A percentile compares a stretch with the other conserved stretches of the same genome.
Evolutionary conservation across 192 early-diverging fungal genomes (phyloP).

Genomic region (Backusella morwellensis): DNA sequence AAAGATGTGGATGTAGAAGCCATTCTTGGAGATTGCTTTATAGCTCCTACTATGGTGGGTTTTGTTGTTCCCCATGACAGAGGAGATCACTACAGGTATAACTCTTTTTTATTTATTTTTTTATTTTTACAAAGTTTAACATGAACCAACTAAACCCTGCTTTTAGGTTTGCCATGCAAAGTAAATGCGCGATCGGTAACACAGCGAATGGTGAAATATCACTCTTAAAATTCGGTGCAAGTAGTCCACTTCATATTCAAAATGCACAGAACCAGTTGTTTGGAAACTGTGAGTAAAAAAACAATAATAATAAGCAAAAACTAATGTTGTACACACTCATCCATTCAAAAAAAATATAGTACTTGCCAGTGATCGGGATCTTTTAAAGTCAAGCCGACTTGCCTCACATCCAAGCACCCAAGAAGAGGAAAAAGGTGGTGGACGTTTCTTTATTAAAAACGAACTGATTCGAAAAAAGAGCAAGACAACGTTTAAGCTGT

Average conservation of each 20-base stretch:
- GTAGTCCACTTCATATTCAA: background rate
- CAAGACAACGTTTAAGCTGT: background rate
- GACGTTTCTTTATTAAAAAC: constrained; percentile 2
- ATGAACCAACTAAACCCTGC: background rate
- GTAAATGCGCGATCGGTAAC: constrained; percentile 11
- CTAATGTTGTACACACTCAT: background rate
- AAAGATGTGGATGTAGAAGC: background rate
- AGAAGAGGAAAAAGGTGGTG: background rate
- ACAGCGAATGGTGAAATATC: constrained; percentile 11
- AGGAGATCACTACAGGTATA: constrained; percentile 3
- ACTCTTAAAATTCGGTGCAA: constrained; percentile 1
- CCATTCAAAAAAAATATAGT: background rate
- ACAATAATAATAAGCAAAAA: background rate
- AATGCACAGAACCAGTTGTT: constrained; percentile 11
- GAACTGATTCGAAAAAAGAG: constrained; percentile 9
- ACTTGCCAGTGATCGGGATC: constrained; percentile 1
- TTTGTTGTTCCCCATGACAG: constrained; percentile 4
- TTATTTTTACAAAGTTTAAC: background rate
- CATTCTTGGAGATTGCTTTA: constrained; percentile 1
- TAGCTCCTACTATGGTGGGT: constrained; percentile 6
- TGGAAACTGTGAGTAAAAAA: constrained; percentile 7
- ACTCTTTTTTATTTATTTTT: background rate
- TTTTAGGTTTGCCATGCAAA: constrained; percentile 16
- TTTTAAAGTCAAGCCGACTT: background rate
- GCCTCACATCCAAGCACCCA: background rate